Evolutionary conservation across 2,329 filamentous ascomycete species (phyloP).

Genomic region (Ophiostoma sp.): DNA sequence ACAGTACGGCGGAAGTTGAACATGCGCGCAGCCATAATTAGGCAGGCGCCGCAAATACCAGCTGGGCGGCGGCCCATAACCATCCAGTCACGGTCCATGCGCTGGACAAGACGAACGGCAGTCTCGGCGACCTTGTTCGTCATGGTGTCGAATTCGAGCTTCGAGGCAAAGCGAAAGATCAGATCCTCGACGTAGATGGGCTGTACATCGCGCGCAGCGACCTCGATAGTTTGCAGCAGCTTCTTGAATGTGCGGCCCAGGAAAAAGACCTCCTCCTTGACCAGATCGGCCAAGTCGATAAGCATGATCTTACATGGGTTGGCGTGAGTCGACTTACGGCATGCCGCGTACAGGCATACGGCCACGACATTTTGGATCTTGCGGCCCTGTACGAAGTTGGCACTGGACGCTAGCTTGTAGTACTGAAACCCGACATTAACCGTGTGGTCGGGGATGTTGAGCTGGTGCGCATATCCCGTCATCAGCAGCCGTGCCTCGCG

Average conservation of each 20-base stretch:
- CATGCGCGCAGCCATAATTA: slow-evolving; percentile 93
- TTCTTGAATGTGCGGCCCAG: slow-evolving; percentile 87
- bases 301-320: slow-evolving; percentile 79
- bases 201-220: slow-evolving; percentile 46
- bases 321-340: slow-evolving; percentile 57
- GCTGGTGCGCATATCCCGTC: slow-evolving; percentile 56
- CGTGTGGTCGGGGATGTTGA: slow-evolving; percentile 56
- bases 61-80: slow-evolving; percentile 87
- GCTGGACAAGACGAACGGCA: slow-evolving; percentile 77
- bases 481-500: slow-evolving; percentile 54
- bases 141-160: slow-evolving; percentile 80
- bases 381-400: slow-evolving; percentile 81
- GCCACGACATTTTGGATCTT: slow-evolving; percentile 78
- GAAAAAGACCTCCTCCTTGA: slow-evolving; percentile 81
- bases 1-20: slow-evolving; percentile 94
- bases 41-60: slow-evolving; percentile 86
- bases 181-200: slow-evolving; percentile 82
- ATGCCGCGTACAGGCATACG: slow-evolving; percentile 87
- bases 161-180: slow-evolving; percentile 83
- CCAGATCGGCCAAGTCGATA: slow-evolving; percentile 87
- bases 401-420: slow-evolving; percentile 67
- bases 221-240: slow-evolving; percentile 63
- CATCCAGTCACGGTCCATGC: slow-evolving; percentile 98
- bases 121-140: slow-evolving; percentile 82
- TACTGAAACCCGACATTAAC: slow-evolving; percentile 63